Evolutionary conservation across 495 filamentous ascomycete genomes (phyloP).

Genomic region (Evansstolkia leycettana): DNA sequence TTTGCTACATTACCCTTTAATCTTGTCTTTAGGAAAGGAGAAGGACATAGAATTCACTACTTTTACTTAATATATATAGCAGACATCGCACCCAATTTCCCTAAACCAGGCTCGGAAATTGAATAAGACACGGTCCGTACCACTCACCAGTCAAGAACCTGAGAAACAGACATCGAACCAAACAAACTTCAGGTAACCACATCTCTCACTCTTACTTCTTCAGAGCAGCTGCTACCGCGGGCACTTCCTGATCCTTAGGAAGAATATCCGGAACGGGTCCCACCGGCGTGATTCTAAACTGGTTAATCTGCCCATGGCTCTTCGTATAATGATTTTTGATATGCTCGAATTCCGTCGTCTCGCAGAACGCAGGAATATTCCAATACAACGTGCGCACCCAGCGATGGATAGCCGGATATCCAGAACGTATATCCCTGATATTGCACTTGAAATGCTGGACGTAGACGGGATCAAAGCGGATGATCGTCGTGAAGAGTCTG

Average conservation of each 20-base stretch:
- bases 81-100: too few relatives aligned
- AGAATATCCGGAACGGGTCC: conserved; percentile 52
- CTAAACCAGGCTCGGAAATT: too few relatives aligned
- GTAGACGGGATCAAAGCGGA: conserved; percentile 80
- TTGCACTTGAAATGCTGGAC: conserved; percentile 96
- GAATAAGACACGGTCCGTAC: too few relatives aligned
- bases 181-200: not conserved
- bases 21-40: too few relatives aligned
- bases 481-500: conserved; percentile 68
- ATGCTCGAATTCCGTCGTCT: conserved; percentile 58
- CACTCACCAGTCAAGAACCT: too few relatives aligned
- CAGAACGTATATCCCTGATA: conserved; percentile 66
- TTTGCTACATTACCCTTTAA: too few relatives aligned
- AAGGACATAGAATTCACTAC: too few relatives aligned
- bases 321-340: conserved; percentile 65
- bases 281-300: conserved; percentile 48
- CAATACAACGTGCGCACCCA: conserved; percentile 62
- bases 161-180: not conserved
- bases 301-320: conserved; percentile 60
- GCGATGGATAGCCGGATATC: conserved; percentile 55
- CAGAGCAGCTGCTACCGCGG: conserved; percentile 32
- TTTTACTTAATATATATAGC: too few relatives aligned
- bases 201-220: not conserved
- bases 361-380: conserved; percentile 47
- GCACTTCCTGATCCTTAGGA: conserved; percentile 47